Conservation (phyloP, 2,329 filamentous ascomycete species). For the Penicillium capsulatum region DNA sequence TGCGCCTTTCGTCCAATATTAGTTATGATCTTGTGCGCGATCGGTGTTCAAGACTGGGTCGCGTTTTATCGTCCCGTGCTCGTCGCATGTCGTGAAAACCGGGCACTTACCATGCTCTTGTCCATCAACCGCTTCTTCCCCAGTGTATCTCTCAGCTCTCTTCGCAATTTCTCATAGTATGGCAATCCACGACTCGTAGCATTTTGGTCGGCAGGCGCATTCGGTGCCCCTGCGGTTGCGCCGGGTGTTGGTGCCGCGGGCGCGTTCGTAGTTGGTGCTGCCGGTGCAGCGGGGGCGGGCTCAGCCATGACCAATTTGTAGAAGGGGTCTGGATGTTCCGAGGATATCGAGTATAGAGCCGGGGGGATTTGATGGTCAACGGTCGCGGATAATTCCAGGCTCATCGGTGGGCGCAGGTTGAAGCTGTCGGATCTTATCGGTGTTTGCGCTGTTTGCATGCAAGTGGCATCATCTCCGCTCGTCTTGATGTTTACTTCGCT, state of each 20-base stretch:
- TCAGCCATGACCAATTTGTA: slow-evolving; percentile 36
- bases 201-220: slow-evolving; percentile 25
- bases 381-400: slow-evolving; percentile 3
- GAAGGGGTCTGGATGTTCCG: too few species aligned
- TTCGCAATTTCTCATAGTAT: slow-evolving; percentile 69
- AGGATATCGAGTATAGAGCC: not conserved
- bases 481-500: slow-evolving; percentile 10
- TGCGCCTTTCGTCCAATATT: slow-evolving; percentile 40
- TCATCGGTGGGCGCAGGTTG: not conserved
- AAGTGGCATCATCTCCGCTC: slow-evolving; percentile 6
- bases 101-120: slow-evolving; percentile 51
- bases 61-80: not conserved
- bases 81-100: not conserved
- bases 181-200: slow-evolving; percentile 47
- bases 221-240: slow-evolving; percentile 19
- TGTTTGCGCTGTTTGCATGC: slow-evolving; percentile 39
- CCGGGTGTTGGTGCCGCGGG: slow-evolving; percentile 18
- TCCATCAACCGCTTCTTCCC: slow-evolving; percentile 62
- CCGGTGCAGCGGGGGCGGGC: slow-evolving; percentile 34
- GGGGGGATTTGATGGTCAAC: slow-evolving; percentile 6
- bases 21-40: too few species aligned
- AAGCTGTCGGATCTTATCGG: slow-evolving; percentile 20
- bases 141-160: slow-evolving; percentile 63
- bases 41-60: too few species aligned
- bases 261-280: slow-evolving; percentile 17